A percentile compares a stretch with the other conserved stretches of the same genome.
Conservation (phyloP, 1,284 basidiomycete genomes). For the Trametes pubescens region DNA sequence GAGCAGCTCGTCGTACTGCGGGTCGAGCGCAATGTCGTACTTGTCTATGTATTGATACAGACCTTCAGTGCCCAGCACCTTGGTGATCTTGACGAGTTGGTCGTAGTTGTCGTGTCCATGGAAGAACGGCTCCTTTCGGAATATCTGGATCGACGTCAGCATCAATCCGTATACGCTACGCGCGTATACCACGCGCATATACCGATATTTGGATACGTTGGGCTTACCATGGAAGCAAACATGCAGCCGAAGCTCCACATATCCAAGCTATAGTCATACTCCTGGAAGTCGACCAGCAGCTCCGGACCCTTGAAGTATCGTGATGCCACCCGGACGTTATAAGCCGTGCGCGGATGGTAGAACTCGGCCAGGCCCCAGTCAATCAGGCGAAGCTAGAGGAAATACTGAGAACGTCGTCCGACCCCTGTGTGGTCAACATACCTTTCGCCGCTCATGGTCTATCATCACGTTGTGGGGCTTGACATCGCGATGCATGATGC, state of each 20-base stretch:
- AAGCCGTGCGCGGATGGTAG: constrained; percentile 97
- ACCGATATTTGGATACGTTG: not conserved
- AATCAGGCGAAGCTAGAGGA: constrained; percentile 85
- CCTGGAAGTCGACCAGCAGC: constrained; percentile 96
- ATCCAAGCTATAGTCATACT: constrained; percentile 96
- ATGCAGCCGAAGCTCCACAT: constrained; percentile 99
- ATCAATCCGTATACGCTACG: too few species aligned
- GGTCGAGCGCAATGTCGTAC: constrained; percentile 93
- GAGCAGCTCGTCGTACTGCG: constrained; percentile 90
- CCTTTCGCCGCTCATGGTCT: constrained; percentile 96
- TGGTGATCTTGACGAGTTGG: constrained; percentile 97
- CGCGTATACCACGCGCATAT: not conserved
- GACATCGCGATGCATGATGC: constrained; percentile 99
- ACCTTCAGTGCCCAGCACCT: constrained; percentile 97
- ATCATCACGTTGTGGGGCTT: constrained; percentile 99
- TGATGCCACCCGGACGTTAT: constrained; percentile 97
- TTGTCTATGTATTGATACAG: constrained; percentile 91
- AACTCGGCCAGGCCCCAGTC: constrained; percentile 99
- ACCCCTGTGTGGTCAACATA: constrained; percentile 43
- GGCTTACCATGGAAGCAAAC: constrained; percentile 95
- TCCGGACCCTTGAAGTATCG: constrained; percentile 99
- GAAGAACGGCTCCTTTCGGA: constrained; percentile 99
- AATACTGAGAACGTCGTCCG: constrained; percentile 5
- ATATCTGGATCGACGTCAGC: constrained; percentile 70
- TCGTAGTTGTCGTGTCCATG: constrained; percentile 99